Evolutionary conservation across 371 early-diverging fungal genomes (phyloP).

Genomic region (Chytridium lagenaria): DNA sequence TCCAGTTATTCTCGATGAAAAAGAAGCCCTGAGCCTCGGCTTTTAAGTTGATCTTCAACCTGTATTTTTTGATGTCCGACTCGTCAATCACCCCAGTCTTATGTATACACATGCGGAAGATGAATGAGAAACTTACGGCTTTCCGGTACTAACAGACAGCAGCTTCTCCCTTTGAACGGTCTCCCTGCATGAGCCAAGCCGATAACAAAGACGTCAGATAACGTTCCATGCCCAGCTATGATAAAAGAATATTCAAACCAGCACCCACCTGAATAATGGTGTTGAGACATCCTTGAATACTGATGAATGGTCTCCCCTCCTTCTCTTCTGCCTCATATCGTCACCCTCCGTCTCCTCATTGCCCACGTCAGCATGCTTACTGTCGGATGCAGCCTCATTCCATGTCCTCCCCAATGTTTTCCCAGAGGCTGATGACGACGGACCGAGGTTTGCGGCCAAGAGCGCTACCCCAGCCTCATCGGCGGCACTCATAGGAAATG

Average conservation of each 20-base stretch:
- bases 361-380: neutral
- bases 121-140: neutral
- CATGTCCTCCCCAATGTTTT: neutral
- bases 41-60: neutral
- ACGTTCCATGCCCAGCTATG: too few species aligned
- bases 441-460: too few species aligned
- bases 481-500: too few species aligned
- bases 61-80: neutral
- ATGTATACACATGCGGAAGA: too few species aligned
- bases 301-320: neutral
- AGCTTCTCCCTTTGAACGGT: neutral
- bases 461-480: too few species aligned
- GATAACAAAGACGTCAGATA: neutral
- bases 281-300: neutral
- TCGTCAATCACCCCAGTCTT: neutral
- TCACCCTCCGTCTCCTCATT: neutral
- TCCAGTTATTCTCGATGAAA: slow-evolving; percentile 79
- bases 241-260: neutral
- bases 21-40: slow-evolving; percentile 66
- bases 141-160: neutral
- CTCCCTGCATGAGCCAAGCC: neutral
- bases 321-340: neutral
- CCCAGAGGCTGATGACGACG: too few species aligned
- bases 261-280: neutral
- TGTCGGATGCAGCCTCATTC: neutral